Percentiles rank a stretch among this genome's conserved stretches.
phyloP scores from a whole-genome alignment of 1,139 yeast genomes.

The Dujonia santamariae region DNA sequence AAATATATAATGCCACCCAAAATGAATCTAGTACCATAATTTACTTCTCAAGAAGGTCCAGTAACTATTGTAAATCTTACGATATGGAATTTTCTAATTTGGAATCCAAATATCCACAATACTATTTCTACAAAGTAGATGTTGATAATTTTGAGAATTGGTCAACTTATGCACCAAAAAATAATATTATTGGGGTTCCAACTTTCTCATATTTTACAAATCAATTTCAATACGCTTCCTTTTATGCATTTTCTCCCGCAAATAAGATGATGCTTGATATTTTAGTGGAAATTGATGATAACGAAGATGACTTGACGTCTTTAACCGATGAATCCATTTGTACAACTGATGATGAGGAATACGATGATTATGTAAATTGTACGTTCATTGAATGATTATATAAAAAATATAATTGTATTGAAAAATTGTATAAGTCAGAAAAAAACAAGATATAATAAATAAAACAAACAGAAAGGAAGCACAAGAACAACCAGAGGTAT shows the following conservation, averaged over 20 bases:
- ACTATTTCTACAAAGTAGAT: slow-evolving; percentile 2
- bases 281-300: neutral
- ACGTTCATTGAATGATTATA: too few relatives aligned
- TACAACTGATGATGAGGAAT: neutral
- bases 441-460: too few relatives aligned
- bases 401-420: too few relatives aligned
- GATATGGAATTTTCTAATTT: neutral
- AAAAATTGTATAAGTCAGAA: too few relatives aligned
- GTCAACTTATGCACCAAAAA: neutral
- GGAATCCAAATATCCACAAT: neutral
- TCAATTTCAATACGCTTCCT: neutral
- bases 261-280: slow-evolving; percentile 2
- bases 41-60: neutral
- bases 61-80: neutral
- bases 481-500: too few relatives aligned
- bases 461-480: too few relatives aligned
- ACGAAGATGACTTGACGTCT: neutral
- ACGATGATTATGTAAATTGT: too few relatives aligned
- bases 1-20: neutral
- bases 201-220: slow-evolving; percentile 1
- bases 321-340: neutral
- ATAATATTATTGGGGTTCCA: slow-evolving; percentile 1
- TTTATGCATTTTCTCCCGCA: slow-evolving; percentile 1
- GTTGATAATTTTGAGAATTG: neutral
- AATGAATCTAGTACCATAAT: slow-evolving; percentile 2